Evolutionary conservation across 2,329 filamentous ascomycete species (phyloP), one percentile per base, ranked within the genome.

Genomic region (Fusarium sp.): DNA sequence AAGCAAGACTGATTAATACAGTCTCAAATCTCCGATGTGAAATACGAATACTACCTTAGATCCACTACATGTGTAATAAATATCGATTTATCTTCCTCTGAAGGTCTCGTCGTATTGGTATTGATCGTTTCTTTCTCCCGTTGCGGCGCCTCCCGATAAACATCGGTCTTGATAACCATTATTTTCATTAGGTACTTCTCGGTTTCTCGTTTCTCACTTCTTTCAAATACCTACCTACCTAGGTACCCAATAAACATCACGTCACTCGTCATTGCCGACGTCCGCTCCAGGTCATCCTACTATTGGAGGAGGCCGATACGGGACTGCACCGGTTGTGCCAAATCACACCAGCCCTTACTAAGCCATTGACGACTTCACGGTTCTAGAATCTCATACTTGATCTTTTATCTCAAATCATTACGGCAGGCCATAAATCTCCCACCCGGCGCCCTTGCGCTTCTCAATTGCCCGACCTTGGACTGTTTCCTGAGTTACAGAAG

Each of bases 351-450:
- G 31, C 21, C 42, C 61, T 65, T 43, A 65, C 61, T 65, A 65
- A 33, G 31, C 31, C 31, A 33, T 33, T n/a, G 11, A 33, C 31
- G 5, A 33, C 31, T n/a, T 9, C 11, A 7, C 6, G 11, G 31
- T 33, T 33, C 31, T 33, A 33, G 31, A 33, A 33, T n/a, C 31
- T 42, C 25, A 25, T 25, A 25, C 23, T 25, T 25, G 36, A 45
- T 25, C 15, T 32, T 41, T 36, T 48, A 59, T 61, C 48, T 59
- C 48, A 53, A 58, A 62, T 65, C 61, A 58, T 65, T 44, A 21
- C 44, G 35, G 44, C 46, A 39, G 23, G 42, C 45, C 45, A 25
- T 36, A 32, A 43, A 29, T 15, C 54, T 47, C 61, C 42, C 42
- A 41, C 9, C 39, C 46, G 31, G 43, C 31, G 36, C 36, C 19